Evolutionary conservation across 2,329 filamentous ascomycete genomes (phyloP).

Genomic region (Arthrobotrys sinensis): DNA sequence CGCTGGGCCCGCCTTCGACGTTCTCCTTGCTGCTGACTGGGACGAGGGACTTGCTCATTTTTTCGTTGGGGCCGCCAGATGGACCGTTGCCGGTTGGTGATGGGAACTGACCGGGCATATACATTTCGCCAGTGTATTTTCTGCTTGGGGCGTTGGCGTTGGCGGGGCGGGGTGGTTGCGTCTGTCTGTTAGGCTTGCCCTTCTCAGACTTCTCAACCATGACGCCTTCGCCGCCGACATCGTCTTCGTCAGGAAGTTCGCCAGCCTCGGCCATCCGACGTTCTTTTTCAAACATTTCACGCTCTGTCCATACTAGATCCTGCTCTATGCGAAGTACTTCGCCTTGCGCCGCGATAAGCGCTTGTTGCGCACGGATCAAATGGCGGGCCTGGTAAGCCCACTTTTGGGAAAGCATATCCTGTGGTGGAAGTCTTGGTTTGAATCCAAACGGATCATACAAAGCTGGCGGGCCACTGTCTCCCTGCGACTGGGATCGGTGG

Average conservation of each 20-base stretch:
- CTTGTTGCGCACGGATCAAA: conserved; percentile 56
- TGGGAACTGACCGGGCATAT: conserved; percentile 59
- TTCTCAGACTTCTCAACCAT: conserved; percentile 59
- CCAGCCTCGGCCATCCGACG: conserved; percentile 46
- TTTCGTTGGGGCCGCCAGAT: conserved; percentile 34
- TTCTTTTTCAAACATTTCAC: conserved; percentile 61
- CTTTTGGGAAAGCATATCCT: conserved; percentile 59
- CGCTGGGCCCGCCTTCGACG: conserved; percentile 31
- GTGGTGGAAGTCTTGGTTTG: conserved; percentile 54
- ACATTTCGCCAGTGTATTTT: conserved; percentile 53
- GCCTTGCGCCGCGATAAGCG: conserved; percentile 52
- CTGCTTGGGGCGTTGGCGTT: conserved; percentile 49
- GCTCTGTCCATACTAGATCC: conserved; percentile 60
- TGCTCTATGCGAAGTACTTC: conserved; percentile 60
- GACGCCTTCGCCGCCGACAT: conserved; percentile 54
- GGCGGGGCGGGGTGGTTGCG: conserved; percentile 54
- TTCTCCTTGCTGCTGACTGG: conserved; percentile 58
- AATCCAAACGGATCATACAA: conserved; percentile 59
- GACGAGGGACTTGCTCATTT: conserved; percentile 58
- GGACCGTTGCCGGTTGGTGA: conserved; percentile 48
- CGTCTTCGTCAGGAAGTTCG: conserved; percentile 50
- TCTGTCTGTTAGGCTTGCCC: conserved; percentile 48
- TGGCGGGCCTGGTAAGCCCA: conserved; percentile 60
- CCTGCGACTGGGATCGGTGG: conserved; percentile 52
- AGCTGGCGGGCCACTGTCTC: conserved; percentile 50